Percentiles rank a stretch among this genome's conserved stretches.
These are phyloP conservation scores for Lentinula boryana DNA, from an alignment of 768 basidiomycete species.

Conservation along the genomic window DNA sequence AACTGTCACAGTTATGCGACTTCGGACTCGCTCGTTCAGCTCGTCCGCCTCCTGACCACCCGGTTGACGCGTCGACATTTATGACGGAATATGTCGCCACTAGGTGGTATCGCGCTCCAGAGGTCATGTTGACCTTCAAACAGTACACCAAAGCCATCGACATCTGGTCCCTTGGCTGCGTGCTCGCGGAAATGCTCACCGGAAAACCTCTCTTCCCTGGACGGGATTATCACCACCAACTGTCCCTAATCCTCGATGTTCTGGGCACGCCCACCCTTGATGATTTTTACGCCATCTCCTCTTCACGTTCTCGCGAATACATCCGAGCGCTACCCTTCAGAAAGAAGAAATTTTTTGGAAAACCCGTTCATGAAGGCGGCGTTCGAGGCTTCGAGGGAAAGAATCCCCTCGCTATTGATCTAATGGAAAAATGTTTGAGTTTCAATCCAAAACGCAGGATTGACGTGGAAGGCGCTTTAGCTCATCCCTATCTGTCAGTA, in stretches of 20 bases:
- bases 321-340: constrained; percentile 86
- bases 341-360: constrained; percentile 64
- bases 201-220: constrained; percentile 95
- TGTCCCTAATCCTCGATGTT: constrained; percentile 90
- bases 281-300: constrained; percentile 82
- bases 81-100: constrained; percentile 97
- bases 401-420: constrained; percentile 48
- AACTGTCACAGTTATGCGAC: constrained; percentile 63
- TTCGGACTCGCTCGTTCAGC: constrained; percentile 84
- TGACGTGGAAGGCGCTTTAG: constrained; percentile 80
- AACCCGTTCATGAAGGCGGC: constrained; percentile 64
- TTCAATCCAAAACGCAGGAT: constrained; percentile 86
- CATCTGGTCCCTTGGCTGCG: constrained; percentile 84
- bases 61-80: constrained; percentile 71
- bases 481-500: constrained; percentile 86
- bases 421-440: constrained; percentile 75
- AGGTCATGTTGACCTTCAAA: constrained; percentile 97
- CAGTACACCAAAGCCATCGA: constrained; percentile 89
- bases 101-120: constrained; percentile 96
- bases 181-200: constrained; percentile 85
- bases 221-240: constrained; percentile 93
- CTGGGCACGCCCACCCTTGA: constrained; percentile 88
- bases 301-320: constrained; percentile 61
- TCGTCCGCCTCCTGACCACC: constrained; percentile 65
- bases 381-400: constrained; percentile 49